Base-by-base conservation (phyloP, 768 basidiomycete species). In the Crucibulum laeve region DNA sequence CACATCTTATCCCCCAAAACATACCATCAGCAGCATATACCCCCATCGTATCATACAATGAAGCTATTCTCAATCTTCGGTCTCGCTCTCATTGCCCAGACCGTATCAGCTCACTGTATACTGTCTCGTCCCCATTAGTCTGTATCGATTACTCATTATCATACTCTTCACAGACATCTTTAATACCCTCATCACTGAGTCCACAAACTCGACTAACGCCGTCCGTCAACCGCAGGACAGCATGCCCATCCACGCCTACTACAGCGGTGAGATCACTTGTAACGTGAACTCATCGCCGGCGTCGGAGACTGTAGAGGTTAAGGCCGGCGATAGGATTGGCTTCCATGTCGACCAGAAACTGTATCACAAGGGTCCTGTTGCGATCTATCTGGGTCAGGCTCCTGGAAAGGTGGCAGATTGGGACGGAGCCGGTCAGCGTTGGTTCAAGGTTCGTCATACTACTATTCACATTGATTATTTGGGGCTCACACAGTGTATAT, bases 311-410 rank as follows among this genome's bases (percentile, higher is more conserved):
- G 63, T 70, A 19, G 46, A 46, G 19, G 70, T 73, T 26, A 47
- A 64, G 15, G 60, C 71, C 5, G 70, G 71, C 19, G 60, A 58
- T 46, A 57, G 61, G 14, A 54, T 72, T 26, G 66, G 69, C n/a
- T 72, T 73, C 58, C 57, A 57, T 28, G 53, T 69, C 10, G 68
- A 67, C 52, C 63, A 63, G 46, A 66, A 65, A 1, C n/a, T 73
- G 14, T 73, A 69, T 54, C 71, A 73, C 46, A 58, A 53, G 21
- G 71, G 71, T 5, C 70, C 71, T 3, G 68, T 69, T 41, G 70
- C 71, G 7, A 69, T 73, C 45, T 73, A 71, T 49, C 61, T 79
- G 43, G 76, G 76, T 19, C 65, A 69, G 51, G 74, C 73, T 5
- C 73, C 76, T 0, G 47, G 55, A 4, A 60, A 60, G 19, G 73